Evolutionary conservation across 257 asterid species (phyloP), one percentile per base, ranked within the genome.

Genomic region (Ajuga chamaepitys): DNA sequence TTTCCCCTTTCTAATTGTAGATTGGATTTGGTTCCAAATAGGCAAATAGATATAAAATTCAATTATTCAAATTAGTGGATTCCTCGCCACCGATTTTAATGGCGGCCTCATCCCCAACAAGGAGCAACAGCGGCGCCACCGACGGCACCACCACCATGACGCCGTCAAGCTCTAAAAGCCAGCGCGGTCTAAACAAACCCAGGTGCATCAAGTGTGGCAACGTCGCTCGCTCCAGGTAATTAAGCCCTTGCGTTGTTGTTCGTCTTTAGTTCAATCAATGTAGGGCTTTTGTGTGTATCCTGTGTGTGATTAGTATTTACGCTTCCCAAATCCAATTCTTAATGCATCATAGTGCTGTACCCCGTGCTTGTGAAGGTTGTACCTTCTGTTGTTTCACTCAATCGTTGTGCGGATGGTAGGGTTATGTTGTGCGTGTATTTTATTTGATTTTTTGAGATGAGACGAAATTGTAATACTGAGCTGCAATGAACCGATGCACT

Each of bases 221-320:
- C 78, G 96, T 93, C 68, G 97, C 99, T 67, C 99, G 97, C 57
- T 89, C 99, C 68, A 85, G 97, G 99, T 93, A 70, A n/a, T n/a
- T n/a, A n/a, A 47, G 26, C 53, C 24, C 32, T 55, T 30, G 17
- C 22, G 11, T 63, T 28, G 35, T 26, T 9, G 24, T 26, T 17
- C 66, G 16, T 30, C 10, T 44, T 26, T 55, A 13, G 16, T 32
- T 53, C 66, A 28, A 30, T 50, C 67, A 55, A 53, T 63, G 26
- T 62, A 42, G 61, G 69, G 58, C 9, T 55, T 53, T 20, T 67
- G 9, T 10, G 28, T 62, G 30, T 5, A 11, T 54, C 14, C 16
- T 1, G 17, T 37, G 42, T 11, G 56, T 47, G 46, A 16, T 62
- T 41, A 7, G 25, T 51, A 9, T 21, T 10, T 14, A 13, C 60